Base-by-base conservation (phyloP, 2,329 filamentous ascomycete species). In the Fusarium metavorans region DNA sequence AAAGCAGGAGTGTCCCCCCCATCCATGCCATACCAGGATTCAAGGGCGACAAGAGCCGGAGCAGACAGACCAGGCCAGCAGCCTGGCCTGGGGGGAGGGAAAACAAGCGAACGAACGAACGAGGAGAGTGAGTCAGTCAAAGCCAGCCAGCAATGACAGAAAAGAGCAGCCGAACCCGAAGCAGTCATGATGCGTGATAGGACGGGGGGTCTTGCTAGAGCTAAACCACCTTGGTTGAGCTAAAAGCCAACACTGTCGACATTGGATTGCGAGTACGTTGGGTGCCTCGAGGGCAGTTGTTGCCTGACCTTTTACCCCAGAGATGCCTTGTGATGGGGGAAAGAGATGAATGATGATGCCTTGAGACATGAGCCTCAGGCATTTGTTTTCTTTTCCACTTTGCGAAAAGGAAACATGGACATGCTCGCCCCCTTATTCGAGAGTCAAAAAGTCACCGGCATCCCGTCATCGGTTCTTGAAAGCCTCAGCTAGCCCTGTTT, bases 281-380 rank as follows among this genome's bases (percentile, higher is more conserved):
- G 61, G 23, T 45, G 71, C 67, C 71, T 71, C 41, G 58, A 23
- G 32, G 58, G 61, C 30, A 66, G 70, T 58, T 73, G 69, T 74
- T 63, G 71, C 67, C 71, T 74, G 67, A 72, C 27, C n/a, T 39
- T 27, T 27, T 27, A 27, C 25, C 25, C 25, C 25, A 27, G 25
- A 27, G 41, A 43, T 57, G 30, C 52, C 52, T 50, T 50, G 45
- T 50, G 45, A 50, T 30, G 48, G 48, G 48, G 25, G 25, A 8
- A 57, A 27, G 25, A 25, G 14, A 30, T n/a, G 56, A 9, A 25
- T 30, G 20, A 59, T 25, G 57, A 41, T 61, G 58, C 39, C 58
- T 62, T 62, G 41, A 25, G 41, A 62, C 30, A 32, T 45, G 13
- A 16, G 59, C 61, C 56, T 68, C 20, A 63, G 60, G 60, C 43